These are phyloP conservation scores for Collybia nuda DNA, from an alignment of 768 basidiomycete species.

Conservation along the genomic window DNA sequence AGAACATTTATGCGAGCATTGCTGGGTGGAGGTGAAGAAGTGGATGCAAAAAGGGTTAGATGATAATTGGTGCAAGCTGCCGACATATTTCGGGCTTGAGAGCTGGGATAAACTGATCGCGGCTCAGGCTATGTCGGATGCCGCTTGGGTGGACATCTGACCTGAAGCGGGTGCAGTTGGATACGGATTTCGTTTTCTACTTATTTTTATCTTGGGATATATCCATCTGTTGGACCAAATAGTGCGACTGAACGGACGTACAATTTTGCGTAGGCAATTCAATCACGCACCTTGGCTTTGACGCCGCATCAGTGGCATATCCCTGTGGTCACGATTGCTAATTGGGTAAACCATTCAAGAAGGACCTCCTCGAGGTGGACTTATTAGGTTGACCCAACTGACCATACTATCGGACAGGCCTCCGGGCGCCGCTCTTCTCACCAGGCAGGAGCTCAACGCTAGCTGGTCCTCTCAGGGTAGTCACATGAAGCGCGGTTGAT, in stretches of 20 bases:
- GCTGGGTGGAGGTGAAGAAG: slow-evolving; percentile 1
- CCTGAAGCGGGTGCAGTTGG: neutral
- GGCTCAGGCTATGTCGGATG: slow-evolving; percentile 1
- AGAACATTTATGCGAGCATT: slow-evolving; percentile 13
- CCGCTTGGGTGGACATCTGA: slow-evolving; percentile 5
- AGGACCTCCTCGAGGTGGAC: neutral
- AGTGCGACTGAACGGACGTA: too few relatives aligned
- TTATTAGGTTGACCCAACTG: neutral
- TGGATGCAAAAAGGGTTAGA: slow-evolving; percentile 3
- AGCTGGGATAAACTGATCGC: slow-evolving; percentile 5
- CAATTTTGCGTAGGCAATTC: too few relatives aligned
- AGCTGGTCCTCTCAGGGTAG: slow-evolving; percentile 14
- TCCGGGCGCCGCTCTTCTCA: slow-evolving; percentile 3
- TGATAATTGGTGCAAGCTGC: slow-evolving; percentile 11
- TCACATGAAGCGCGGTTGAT: slow-evolving; percentile 29
- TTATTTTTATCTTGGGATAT: too few relatives aligned
- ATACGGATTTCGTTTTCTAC: neutral
- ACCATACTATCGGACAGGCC: neutral
- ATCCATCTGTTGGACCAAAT: too few relatives aligned
- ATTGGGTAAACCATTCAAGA: slow-evolving; percentile 10
- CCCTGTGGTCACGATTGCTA: neutral
- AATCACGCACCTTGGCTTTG: too few relatives aligned
- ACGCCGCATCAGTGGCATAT: too few relatives aligned
- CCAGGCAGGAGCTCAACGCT: slow-evolving; percentile 1
- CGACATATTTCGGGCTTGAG: slow-evolving; percentile 8